phyloP scores from a whole-genome alignment of 805 yeast species.

The Metahyphopichia silvanorum region DNA sequence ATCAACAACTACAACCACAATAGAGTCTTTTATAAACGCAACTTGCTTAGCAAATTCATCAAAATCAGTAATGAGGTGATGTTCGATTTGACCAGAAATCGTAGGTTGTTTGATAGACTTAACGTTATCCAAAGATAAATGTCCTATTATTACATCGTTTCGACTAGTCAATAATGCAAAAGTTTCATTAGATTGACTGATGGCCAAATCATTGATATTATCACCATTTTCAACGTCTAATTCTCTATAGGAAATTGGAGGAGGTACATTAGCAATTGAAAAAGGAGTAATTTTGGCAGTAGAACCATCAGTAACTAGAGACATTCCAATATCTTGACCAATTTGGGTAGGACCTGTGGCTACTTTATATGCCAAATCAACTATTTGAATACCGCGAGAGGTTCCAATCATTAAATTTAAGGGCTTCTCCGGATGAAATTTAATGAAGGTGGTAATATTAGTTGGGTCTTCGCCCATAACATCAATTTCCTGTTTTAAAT shows the following conservation, averaged over 20 bases:
- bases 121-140: conserved; percentile 51
- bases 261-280: conserved; percentile 85
- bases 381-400: conserved; percentile 47
- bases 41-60: conserved; percentile 60
- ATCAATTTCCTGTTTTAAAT: conserved; percentile 74
- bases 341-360: conserved; percentile 65
- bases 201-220: conserved; percentile 65
- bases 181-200: conserved; percentile 53
- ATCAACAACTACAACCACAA: conserved; percentile 60
- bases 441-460: conserved; percentile 40
- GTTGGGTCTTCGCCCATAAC: conserved; percentile 20
- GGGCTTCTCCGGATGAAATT: conserved; percentile 91
- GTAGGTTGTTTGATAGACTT: conserved; percentile 48
- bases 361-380: conserved; percentile 63
- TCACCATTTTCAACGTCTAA: conserved; percentile 45
- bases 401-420: conserved; percentile 69
- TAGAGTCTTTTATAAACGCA: conserved; percentile 49
- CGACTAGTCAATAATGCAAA: conserved; percentile 57
- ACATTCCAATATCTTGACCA: conserved; percentile 76
- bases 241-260: conserved; percentile 80
- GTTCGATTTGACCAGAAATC: conserved; percentile 26
- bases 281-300: conserved; percentile 76
- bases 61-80: conserved; percentile 26
- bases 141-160: conserved; percentile 24
- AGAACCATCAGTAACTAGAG: conserved; percentile 76